These are phyloP conservation scores for Tetracladium maxilliforme DNA, from an alignment of 2,329 filamentous ascomycete species.

Conservation along the genomic window DNA sequence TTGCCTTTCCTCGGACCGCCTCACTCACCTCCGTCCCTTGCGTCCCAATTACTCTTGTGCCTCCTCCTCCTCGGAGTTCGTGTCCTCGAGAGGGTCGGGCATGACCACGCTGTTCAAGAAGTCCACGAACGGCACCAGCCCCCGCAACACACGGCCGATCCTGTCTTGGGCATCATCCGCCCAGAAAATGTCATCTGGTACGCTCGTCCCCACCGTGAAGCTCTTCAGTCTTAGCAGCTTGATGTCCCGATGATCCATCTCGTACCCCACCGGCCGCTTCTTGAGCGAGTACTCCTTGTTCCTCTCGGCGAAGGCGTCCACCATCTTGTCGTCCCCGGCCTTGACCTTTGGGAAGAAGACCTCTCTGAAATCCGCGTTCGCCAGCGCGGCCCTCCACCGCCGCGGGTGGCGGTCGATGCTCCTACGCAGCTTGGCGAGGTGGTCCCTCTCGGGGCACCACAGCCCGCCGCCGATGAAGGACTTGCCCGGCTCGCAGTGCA, in stretches of 20 bases:
- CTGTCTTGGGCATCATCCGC: no score
- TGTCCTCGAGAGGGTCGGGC: no score
- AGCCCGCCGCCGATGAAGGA: slow-evolving; percentile 70
- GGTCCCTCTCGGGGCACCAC: slow-evolving; percentile 59
- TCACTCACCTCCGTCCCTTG: no score
- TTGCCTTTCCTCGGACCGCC: no score
- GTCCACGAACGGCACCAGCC: no score
- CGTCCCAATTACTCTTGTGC: no score
- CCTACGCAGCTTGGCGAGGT: slow-evolving; percentile 52
- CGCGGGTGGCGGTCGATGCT: slow-evolving; percentile 63
- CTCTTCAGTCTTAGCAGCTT: slow-evolving; percentile 66
- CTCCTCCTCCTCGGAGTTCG: no score
- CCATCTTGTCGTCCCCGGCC: slow-evolving; percentile 31
- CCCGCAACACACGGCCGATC: no score
- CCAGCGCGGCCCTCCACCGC: slow-evolving; percentile 54
- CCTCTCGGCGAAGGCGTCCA: slow-evolving; percentile 54
- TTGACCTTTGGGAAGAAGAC: slow-evolving; percentile 46
- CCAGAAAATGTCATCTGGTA: slow-evolving; percentile 38
- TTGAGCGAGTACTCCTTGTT: slow-evolving; percentile 70
- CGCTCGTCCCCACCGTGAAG: slow-evolving; percentile 56
- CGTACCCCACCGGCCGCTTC: slow-evolving; percentile 73
- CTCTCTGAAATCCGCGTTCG: slow-evolving; percentile 41
- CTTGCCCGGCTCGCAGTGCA: slow-evolving; percentile 61
- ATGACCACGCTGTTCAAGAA: no score
- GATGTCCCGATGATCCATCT: slow-evolving; percentile 62